phyloP scores from a whole-genome alignment of 2,329 filamentous ascomycete species.

The Phaeoacremonium minimum region DNA sequence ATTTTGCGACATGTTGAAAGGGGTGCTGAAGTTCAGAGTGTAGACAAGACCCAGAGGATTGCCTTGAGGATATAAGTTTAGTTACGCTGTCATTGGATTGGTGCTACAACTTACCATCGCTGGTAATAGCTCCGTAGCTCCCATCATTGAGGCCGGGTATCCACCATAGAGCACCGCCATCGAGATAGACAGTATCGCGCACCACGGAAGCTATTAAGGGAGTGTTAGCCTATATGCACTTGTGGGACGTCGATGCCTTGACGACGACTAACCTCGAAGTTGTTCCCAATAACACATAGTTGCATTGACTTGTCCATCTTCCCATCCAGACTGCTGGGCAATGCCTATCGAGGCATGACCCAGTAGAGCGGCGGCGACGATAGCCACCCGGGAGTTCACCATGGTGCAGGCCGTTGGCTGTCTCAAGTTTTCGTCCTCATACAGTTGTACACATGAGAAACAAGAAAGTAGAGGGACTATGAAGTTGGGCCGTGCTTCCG shows the following conservation, averaged over 20 bases:
- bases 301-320: conserved; percentile 46
- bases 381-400: no score
- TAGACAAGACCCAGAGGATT: conserved; percentile 51
- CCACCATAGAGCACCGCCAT: conserved; percentile 58
- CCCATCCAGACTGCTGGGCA: conserved; percentile 46
- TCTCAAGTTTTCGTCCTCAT: no score
- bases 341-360: conserved; percentile 18
- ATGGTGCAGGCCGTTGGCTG: no score
- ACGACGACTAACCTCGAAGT: conserved; percentile 30
- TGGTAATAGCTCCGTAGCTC: conserved; percentile 13
- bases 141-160: conserved; percentile 42
- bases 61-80: conserved; percentile 24
- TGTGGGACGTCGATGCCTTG: no score
- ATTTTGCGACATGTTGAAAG: conserved; percentile 52
- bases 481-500: no score
- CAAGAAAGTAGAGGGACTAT: no score
- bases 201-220: conserved; percentile 46
- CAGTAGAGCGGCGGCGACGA: no score
- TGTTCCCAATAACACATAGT: conserved; percentile 56
- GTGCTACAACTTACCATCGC: conserved; percentile 34
- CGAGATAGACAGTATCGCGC: conserved; percentile 60
- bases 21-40: conserved; percentile 51
- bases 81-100: conserved; percentile 1
- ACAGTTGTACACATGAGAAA: no score
- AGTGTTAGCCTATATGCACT: no score